Evolutionary conservation across 75 land plant species (phyloP).

Genomic region (Pinus tabuliformis): DNA sequence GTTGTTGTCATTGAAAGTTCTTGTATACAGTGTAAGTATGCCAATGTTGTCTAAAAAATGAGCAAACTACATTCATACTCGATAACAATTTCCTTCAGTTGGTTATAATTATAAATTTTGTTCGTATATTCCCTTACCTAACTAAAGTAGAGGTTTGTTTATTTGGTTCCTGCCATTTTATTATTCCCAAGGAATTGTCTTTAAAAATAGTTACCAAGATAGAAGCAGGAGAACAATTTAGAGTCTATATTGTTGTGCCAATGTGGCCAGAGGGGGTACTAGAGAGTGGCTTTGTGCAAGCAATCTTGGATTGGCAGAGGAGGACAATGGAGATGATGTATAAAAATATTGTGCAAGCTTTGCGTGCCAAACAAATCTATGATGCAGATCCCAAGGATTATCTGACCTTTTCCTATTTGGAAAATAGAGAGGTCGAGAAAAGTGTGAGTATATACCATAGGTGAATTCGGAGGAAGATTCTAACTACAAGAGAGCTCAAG

Average conservation of each 20-base stretch:
- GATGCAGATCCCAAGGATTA: constrained; percentile 67
- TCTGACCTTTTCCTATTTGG: constrained; percentile 83
- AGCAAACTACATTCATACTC: too few species aligned
- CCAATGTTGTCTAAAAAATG: too few species aligned
- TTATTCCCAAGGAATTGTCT: constrained; percentile 62
- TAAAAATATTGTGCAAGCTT: constrained; percentile 50
- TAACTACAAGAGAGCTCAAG: constrained; percentile 70
- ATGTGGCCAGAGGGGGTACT: constrained; percentile 27
- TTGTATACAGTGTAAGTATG: too few species aligned
- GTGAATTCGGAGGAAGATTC: constrained; percentile 62
- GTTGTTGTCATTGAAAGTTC: too few species aligned
- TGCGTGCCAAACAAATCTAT: constrained; percentile 44
- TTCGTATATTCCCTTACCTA: too few species aligned
- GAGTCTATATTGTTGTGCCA: too few species aligned
- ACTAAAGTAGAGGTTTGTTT: too few species aligned
- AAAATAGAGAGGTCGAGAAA: constrained; percentile 64
- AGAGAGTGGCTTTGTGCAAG: constrained; percentile 27
- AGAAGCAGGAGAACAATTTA: constrained; percentile 26
- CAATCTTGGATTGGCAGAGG: neutral
- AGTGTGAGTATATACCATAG: constrained; percentile 65
- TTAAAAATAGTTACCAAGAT: constrained; percentile 84
- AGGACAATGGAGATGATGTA: constrained; percentile 67
- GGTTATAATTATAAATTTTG: too few species aligned
- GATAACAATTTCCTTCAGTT: too few species aligned
- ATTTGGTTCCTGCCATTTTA: too few species aligned